phyloP scores from a whole-genome alignment of 495 filamentous ascomycete genomes.

The Aspergillus avenaceus region DNA sequence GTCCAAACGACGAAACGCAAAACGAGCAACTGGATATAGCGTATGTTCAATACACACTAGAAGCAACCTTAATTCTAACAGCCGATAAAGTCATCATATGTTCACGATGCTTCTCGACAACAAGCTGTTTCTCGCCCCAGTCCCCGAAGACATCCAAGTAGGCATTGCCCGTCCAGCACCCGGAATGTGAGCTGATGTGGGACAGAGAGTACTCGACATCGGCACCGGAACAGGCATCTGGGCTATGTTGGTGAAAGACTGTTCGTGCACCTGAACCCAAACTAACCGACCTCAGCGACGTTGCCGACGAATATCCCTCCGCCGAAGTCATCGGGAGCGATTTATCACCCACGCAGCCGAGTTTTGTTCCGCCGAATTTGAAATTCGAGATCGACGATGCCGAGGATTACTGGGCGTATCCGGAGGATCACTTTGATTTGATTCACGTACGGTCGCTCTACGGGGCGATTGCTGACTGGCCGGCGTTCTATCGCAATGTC shows the following conservation, averaged over 20 bases:
- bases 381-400: slow-evolving; percentile 54
- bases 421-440: slow-evolving; percentile 53
- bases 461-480: slow-evolving; percentile 58
- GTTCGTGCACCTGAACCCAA: background rate
- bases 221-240: slow-evolving; percentile 55
- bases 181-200: slow-evolving; percentile 4
- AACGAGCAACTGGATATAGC: slow-evolving; percentile 25
- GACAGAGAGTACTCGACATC: slow-evolving; percentile 44
- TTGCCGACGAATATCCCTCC: slow-evolving; percentile 31
- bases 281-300: slow-evolving; percentile 22
- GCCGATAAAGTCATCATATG: slow-evolving; percentile 26
- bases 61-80: background rate
- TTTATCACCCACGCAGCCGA: slow-evolving; percentile 39
- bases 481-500: slow-evolving; percentile 33
- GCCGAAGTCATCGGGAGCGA: slow-evolving; percentile 38
- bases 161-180: slow-evolving; percentile 30
- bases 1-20: slow-evolving; percentile 34
- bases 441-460: slow-evolving; percentile 58
- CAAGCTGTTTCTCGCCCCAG: slow-evolving; percentile 13
- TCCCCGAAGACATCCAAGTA: slow-evolving; percentile 42
- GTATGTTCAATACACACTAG: slow-evolving; percentile 11
- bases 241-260: slow-evolving; percentile 32
- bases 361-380: slow-evolving; percentile 42
- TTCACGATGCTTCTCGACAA: slow-evolving; percentile 32
- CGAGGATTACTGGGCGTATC: slow-evolving; percentile 48